Evolutionary conservation across 2,329 filamentous ascomycete genomes (phyloP), one percentile per base, ranked within the genome.

Genomic region (Torrubiellomyces zombiae): DNA sequence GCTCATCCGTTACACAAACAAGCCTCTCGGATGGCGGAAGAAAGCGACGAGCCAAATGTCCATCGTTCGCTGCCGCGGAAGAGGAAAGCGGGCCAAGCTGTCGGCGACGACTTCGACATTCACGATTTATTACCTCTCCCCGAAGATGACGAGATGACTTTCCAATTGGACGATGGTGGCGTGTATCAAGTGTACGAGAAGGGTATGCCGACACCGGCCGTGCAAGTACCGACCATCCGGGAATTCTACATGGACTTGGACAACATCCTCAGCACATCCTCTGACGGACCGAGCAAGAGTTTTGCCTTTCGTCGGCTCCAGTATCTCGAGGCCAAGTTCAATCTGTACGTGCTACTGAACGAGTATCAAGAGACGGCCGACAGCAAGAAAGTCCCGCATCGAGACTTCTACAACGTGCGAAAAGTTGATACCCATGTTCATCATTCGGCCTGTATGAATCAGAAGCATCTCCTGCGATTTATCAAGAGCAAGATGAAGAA

Each of bases 401-500:
- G 89, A 57, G 89, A 98, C 52, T 98, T 98, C 46, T 98, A 98
- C 60, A 98, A 98, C 45, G 89, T 98, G 24, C 70, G 89, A 45
- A 98, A 98, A 51, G 89, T 98, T 25, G 89, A 98, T 46, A 98
- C 89, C 7, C 89, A 98, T 63, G 89, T 98, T 39, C 89, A 98
- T 47, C 89, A 98, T 51, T 98, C 89, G 10, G 89, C 89, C 14
- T 98, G 89, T 49, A 98, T 98, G 89, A 98, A 98, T 46, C 89
- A 98, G 52, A 98, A 98, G 55, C 89, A 98, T 63, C 57, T 98
- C 29, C 60, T 98, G 32, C 81, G 89, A 27, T 98, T 98, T 53
- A 98, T 98, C 60, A 98, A 98, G 55, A 93, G 83, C 54, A 98
- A 98, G 56, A 94, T 98, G 82, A 95, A 94, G 66, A 98, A 93